Conservation (phyloP, 768 basidiomycete species). For the Boletus sp. region DNA sequence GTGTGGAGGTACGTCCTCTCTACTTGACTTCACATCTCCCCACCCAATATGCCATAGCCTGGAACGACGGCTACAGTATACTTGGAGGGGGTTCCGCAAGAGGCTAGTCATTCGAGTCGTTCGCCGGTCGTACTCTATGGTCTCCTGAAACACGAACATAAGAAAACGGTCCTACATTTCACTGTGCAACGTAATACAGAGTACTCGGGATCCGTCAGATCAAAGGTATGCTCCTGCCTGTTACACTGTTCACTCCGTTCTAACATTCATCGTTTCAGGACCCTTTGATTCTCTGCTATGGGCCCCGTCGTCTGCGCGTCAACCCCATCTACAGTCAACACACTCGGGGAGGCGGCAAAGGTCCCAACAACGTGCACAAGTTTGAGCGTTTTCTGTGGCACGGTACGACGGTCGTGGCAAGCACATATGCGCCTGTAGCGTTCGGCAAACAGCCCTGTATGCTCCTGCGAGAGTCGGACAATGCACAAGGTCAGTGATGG, state of each 20-base stretch:
- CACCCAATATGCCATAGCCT: constrained; percentile 43
- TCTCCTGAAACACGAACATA: constrained; percentile 93
- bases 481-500: constrained; percentile 56
- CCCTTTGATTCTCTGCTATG: constrained; percentile 82
- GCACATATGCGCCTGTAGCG: constrained; percentile 81
- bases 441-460: constrained; percentile 80
- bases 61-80: constrained; percentile 78
- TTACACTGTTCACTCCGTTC: neutral
- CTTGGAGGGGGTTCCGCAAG: constrained; percentile 70
- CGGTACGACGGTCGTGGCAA: constrained; percentile 77
- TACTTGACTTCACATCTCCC: neutral
- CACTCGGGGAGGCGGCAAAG: constrained; percentile 83
- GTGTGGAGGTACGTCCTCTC: constrained; percentile 57
- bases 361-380: constrained; percentile 96
- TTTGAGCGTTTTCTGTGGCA: constrained; percentile 88
- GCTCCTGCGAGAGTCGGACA: constrained; percentile 66
- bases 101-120: constrained; percentile 37
- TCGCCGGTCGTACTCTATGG: constrained; percentile 70
- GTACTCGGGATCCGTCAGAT: constrained; percentile 81
- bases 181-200: constrained; percentile 94
- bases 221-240: constrained; percentile 57
- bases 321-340: constrained; percentile 94
- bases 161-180: constrained; percentile 89
- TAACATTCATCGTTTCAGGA: constrained; percentile 48
- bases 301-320: constrained; percentile 78